These are phyloP conservation scores for Plasmodium gonderi DNA, from an alignment of 169 alveolate species.

Conservation along the genomic window DNA sequence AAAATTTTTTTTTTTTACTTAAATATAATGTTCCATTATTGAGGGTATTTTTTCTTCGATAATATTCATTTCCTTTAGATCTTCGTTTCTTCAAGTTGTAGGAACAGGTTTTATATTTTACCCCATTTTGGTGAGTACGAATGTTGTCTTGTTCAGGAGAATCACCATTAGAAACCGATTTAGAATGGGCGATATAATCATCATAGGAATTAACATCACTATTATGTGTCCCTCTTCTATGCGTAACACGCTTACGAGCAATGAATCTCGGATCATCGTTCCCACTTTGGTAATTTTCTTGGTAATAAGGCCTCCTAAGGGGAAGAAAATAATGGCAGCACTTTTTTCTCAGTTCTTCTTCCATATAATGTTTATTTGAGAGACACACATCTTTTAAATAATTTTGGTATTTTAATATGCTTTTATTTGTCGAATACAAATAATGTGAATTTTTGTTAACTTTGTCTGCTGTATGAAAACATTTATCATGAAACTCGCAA, in stretches of 20 bases:
- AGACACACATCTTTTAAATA: background rate
- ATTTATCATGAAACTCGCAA: background rate
- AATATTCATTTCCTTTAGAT: background rate
- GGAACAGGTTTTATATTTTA: background rate
- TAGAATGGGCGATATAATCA: background rate
- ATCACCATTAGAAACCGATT: background rate
- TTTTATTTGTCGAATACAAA: background rate
- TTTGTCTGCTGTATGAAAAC: background rate
- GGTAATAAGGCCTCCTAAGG: background rate
- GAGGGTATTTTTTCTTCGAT: background rate
- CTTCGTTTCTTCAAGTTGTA: background rate
- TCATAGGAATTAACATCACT: background rate
- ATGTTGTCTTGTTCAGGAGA: background rate
- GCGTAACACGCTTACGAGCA: background rate
- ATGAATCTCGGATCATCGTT: background rate
- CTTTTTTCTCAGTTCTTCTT: background rate
- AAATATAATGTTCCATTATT: background rate
- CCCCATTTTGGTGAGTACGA: background rate
- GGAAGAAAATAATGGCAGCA: background rate
- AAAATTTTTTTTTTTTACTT: background rate
- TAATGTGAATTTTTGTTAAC: background rate
- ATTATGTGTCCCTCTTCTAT: background rate
- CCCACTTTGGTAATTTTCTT: background rate
- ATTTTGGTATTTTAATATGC: background rate
- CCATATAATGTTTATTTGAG: background rate